Percentiles rank a stretch among this genome's conserved stretches.
phyloP scores from a whole-genome alignment of 1,284 basidiomycete species.

The Pascua sp. region DNA sequence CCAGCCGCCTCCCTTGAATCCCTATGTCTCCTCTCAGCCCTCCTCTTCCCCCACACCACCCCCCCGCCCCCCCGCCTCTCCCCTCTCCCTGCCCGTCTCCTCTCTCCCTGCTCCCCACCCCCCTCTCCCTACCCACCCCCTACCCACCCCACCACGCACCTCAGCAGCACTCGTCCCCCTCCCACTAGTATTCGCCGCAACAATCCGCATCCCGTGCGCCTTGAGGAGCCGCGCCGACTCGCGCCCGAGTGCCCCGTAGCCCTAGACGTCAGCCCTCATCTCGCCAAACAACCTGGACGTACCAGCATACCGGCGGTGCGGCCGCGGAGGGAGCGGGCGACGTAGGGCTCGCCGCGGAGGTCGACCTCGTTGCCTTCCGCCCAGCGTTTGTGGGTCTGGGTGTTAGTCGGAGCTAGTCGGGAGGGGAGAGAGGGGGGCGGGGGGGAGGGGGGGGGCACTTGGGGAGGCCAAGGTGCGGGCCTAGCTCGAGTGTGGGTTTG shows the following conservation, averaged over 20 bases:
- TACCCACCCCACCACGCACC: too few species aligned
- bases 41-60: too few species aligned
- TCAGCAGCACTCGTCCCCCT: slow-evolving; percentile 34
- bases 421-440: too few species aligned
- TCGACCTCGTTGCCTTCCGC: slow-evolving; percentile 28
- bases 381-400: slow-evolving; percentile 32
- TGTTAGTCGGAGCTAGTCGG: neutral
- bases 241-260: slow-evolving; percentile 39
- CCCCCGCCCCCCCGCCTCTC: neutral
- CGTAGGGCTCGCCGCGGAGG: slow-evolving; percentile 24
- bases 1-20: too few species aligned
- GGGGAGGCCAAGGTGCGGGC: too few species aligned
- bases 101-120: too few species aligned
- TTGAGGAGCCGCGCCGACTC: slow-evolving; percentile 44
- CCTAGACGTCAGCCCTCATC: slow-evolving; percentile 13
- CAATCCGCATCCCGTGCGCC: slow-evolving; percentile 38
- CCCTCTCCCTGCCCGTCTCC: neutral
- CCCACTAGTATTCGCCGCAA: slow-evolving; percentile 47
- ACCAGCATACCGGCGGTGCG: slow-evolving; percentile 44
- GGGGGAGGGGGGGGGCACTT: too few species aligned
- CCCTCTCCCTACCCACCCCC: too few species aligned
- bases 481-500: too few species aligned
- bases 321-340: slow-evolving; percentile 28
- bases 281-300: slow-evolving; percentile 11
- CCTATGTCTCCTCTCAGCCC: too few species aligned